Evolutionary conservation across 495 filamentous ascomycete species (phyloP).

Genomic region (Tetracladium marchalianum): DNA sequence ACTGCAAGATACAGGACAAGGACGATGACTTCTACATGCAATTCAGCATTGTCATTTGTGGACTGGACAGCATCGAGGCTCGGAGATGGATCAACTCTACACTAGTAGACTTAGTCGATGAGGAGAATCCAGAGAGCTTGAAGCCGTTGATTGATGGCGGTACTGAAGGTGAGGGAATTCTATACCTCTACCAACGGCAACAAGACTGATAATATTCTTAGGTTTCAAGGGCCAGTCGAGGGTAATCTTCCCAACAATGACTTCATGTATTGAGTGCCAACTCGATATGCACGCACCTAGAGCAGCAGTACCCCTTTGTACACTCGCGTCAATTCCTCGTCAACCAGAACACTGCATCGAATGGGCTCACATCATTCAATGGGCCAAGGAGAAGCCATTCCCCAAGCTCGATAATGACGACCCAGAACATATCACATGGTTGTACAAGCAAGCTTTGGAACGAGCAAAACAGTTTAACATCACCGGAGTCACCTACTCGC

Average conservation of each 20-base stretch:
- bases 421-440: conserved; percentile 93
- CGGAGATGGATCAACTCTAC: conserved; percentile 97
- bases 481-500: conserved; percentile 84
- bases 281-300: conserved; percentile 95
- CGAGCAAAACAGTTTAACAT: conserved; percentile 88
- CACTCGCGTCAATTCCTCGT: conserved; percentile 89
- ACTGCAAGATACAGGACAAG: conserved; percentile 93
- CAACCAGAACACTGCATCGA: conserved; percentile 99
- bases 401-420: conserved; percentile 84
- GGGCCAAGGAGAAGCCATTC: conserved; percentile 53
- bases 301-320: conserved; percentile 91
- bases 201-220: conserved; percentile 16
- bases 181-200: background rate
- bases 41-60: conserved; percentile 87
- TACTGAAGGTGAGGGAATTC: conserved; percentile 61
- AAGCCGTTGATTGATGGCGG: conserved; percentile 96
- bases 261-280: conserved; percentile 96
- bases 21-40: conserved; percentile 98
- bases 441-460: conserved; percentile 74
- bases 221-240: conserved; percentile 96
- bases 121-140: conserved; percentile 64
- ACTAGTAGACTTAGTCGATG: conserved; percentile 79
- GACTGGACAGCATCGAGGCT: conserved; percentile 96
- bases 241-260: conserved; percentile 84
- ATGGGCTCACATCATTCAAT: conserved; percentile 84